Evolutionary conservation across 148 eudicot genomes (phyloP), one percentile per base, ranked within the genome.

Genomic region (Cornus florida): DNA sequence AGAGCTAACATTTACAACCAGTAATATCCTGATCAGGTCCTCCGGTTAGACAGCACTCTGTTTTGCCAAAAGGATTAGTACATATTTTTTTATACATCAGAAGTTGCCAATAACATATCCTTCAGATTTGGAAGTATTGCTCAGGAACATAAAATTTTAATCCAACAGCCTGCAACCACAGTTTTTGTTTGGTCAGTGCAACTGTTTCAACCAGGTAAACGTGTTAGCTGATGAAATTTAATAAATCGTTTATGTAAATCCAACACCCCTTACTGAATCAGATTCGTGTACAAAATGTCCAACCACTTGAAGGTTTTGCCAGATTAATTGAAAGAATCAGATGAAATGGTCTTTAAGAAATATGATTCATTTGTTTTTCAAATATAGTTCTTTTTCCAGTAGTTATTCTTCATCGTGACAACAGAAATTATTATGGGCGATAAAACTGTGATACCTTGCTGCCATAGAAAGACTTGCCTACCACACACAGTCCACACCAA

Each of bases 101-200:
- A 72, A 70, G 31, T 72, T 32, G 66, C 19, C 23, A 41, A 46
- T 56, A 13, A 32, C 77, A 66, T 67, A 48, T 24, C 33, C 32
- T n/a, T 72, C 69, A 68, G 35, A 41, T 33, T 6, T 16, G 6
- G 70, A 93, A 92, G 87, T 81, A 92, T 17, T 91, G 93, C 82
- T 94, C 98, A 0, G 98, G 97, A 74, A 91, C 84, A 72, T 78
- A 85, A 77, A 94, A 94, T 78, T 91, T 94, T 53, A 94, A 83
- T 50, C 98, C 98, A 76, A 92, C 67, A 2, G 89, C 90, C 98
- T 93, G 92, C 87, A 83, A 46, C 48, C 57, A 76, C 17, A 62
- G 19, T 19, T 19, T 62, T 62, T 62, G 23, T 62, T 62, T 7
- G 66, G 66, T 62, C 66, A 62, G 66, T 62, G 66, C 22, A 19